Conservation (phyloP, 1,284 basidiomycete genomes). For the Coriolopsis trogii region DNA sequence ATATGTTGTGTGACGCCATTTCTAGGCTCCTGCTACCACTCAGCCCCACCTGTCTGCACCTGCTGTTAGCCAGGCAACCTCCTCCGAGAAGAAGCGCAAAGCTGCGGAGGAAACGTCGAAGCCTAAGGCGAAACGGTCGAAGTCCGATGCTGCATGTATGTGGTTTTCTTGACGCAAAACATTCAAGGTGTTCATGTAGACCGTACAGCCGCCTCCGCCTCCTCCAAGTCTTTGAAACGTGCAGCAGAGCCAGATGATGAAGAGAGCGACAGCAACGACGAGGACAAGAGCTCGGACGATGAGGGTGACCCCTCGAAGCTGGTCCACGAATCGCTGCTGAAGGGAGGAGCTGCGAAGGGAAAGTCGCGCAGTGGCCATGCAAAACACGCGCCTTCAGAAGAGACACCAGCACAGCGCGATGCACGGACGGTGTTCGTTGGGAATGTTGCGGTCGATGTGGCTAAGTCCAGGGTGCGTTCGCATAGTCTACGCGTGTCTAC, state of each 20-base stretch:
- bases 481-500: not conserved
- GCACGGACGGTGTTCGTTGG: conserved; percentile 92
- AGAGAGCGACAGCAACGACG: conserved; percentile 26
- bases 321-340: conserved; percentile 47
- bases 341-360: conserved; percentile 19
- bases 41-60: no score
- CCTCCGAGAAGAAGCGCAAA: conserved; percentile 30
- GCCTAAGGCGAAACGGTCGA: conserved; percentile 24
- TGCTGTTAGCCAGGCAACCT: not conserved
- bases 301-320: conserved; percentile 43
- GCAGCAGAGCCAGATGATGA: conserved; percentile 3
- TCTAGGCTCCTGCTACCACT: conserved; percentile 2
- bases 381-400: conserved; percentile 61
- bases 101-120: conserved; percentile 8
- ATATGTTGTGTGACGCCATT: not conserved
- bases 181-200: not conserved
- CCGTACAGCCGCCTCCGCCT: not conserved
- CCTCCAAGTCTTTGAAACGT: conserved; percentile 14
- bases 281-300: conserved; percentile 39
- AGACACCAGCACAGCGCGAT: conserved; percentile 73
- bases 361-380: conserved; percentile 29
- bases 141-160: conserved; percentile 15
- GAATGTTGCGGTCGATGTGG: conserved; percentile 81
- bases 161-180: not conserved
- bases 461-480: conserved; percentile 67